Evolutionary conservation across 2,329 filamentous ascomycete species (phyloP).

Genomic region (Colletotrichum sp.): DNA sequence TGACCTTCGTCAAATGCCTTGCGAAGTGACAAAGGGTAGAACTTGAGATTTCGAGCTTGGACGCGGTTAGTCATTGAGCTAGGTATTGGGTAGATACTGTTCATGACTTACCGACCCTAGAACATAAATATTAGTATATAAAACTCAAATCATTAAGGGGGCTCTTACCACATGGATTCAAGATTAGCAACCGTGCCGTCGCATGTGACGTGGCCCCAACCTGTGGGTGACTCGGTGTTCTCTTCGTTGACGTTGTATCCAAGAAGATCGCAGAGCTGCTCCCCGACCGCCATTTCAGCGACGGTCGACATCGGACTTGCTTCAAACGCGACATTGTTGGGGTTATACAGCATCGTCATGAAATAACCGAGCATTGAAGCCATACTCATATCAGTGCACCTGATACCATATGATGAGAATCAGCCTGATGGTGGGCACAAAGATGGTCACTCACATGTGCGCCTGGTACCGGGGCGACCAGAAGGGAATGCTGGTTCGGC

Average conservation of each 20-base stretch:
- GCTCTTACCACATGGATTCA: conserved; percentile 47
- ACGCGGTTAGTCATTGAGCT: background rate
- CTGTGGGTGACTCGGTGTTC: conserved; percentile 27
- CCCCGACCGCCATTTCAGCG: conserved; percentile 47
- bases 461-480: conserved; percentile 52
- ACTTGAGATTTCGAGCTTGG: conserved; percentile 50
- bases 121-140: conserved; percentile 1
- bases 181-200: conserved; percentile 52
- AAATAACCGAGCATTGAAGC: conserved; percentile 49
- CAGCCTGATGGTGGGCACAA: rapidly evolving
- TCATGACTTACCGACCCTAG: background rate
- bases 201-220: conserved; percentile 52
- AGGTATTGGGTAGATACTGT: background rate
- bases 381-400: conserved; percentile 45
- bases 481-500: conserved; percentile 48
- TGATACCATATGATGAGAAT: background rate
- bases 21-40: conserved; percentile 46
- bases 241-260: conserved; percentile 43
- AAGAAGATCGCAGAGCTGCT: conserved; percentile 50
- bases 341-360: conserved; percentile 56
- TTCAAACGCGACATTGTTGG: conserved; percentile 53
- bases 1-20: background rate
- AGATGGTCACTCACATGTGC: conserved; percentile 44
- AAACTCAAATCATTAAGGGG: background rate
- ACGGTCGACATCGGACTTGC: conserved; percentile 50